A percentile compares a stretch with the other conserved stretches of the same genome.
Conservation (phyloP, 345 rosid species). For the Hevea brasiliensis region DNA sequence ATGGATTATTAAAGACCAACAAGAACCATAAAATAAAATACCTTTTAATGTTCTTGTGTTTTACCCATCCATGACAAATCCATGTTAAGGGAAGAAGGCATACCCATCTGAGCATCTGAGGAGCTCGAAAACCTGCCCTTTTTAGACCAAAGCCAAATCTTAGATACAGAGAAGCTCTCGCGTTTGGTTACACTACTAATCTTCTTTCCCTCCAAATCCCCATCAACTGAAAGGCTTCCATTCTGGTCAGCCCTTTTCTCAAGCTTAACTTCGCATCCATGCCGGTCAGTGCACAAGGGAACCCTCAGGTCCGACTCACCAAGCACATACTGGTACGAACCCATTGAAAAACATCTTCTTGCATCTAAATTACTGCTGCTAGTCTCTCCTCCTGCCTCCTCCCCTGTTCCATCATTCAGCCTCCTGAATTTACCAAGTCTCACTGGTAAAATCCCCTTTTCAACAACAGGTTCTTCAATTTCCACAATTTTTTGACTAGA, state of each 20-base stretch:
- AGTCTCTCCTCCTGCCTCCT: slow-evolving; percentile 25
- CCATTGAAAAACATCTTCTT: slow-evolving; percentile 37
- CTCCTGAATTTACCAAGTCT: slow-evolving; percentile 38
- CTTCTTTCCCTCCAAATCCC: slow-evolving; percentile 27
- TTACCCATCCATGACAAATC: slow-evolving; percentile 29
- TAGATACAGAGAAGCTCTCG: slow-evolving; percentile 37
- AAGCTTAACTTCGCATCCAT: slow-evolving; percentile 1
- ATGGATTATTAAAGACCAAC: slow-evolving; percentile 18
- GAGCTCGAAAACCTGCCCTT: slow-evolving; percentile 29
- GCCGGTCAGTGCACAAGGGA: slow-evolving; percentile 16
- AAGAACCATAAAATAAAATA: slow-evolving; percentile 10
- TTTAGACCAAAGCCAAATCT: slow-evolving; percentile 36
- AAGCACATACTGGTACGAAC: slow-evolving; percentile 34
- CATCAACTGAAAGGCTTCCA: slow-evolving; percentile 14
- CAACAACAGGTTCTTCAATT: slow-evolving; percentile 27
- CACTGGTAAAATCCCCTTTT: slow-evolving; percentile 29
- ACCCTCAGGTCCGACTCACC: slow-evolving; percentile 31
- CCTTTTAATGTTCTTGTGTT: slow-evolving; percentile 19
- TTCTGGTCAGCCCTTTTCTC: slow-evolving; percentile 1
- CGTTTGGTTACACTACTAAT: slow-evolving; percentile 19
- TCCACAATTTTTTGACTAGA: slow-evolving; percentile 24
- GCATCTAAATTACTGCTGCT: slow-evolving; percentile 38
- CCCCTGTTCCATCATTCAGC: slow-evolving; percentile 19
- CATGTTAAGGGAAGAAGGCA: slow-evolving; percentile 18
- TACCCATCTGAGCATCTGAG: slow-evolving; percentile 21